Evolutionary conservation across 1,284 basidiomycete species (phyloP), one percentile per base, ranked within the genome.

Genomic region (Austroboletus novae-zelandiae): DNA sequence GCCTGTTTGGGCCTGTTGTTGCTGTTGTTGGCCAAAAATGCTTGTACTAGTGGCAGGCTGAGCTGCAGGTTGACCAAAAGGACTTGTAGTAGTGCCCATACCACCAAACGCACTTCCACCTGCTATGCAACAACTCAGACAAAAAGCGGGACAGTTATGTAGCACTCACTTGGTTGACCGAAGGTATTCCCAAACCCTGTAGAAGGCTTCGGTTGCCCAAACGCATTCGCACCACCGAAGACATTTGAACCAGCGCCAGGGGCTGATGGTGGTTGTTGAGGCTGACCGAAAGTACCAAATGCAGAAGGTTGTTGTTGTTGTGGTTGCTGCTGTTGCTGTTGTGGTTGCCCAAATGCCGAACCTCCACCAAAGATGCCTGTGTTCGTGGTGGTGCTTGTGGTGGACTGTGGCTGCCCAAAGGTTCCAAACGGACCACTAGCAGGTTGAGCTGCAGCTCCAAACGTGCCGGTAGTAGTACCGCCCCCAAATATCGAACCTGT

Each of bases 281-380:
- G 54, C 42, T 67, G 71, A 29, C 70, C 70, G 57, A 78, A 78
- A 11, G 71, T 61, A 55, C 77, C 75, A 61, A 69, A 70, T 9
- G 55, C 30, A 64, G 61, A 50, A 47, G 53, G 62, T 56, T 57
- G 56, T 34, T 57, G 55, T 9, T 48, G 70, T 18, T 70, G 68
- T 52, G 73, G 56, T 30, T 59, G 55, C 14, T 48, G 47, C 15
- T 40, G 70, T 25, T 70, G 68, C 52, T 73, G 74, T 34, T 64
- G 61, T 9, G 63, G 59, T 30, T 73, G 77, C 4, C 61, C 61
- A 45, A 76, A 75, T 4, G 68, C 49, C 23, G 69, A 48, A 27
- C 54, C 50, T 39, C 59, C 50, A 48, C 74, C 73, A 58, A 81
- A 80, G n/a, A 72, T 53, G 36, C 62, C 55, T 0, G 66, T 60